Percentiles rank a stretch among this genome's conserved stretches.
These are phyloP conservation scores for Brassica hybrid DNA, from an alignment of 441 rosid genomes.

Conservation along the genomic window DNA sequence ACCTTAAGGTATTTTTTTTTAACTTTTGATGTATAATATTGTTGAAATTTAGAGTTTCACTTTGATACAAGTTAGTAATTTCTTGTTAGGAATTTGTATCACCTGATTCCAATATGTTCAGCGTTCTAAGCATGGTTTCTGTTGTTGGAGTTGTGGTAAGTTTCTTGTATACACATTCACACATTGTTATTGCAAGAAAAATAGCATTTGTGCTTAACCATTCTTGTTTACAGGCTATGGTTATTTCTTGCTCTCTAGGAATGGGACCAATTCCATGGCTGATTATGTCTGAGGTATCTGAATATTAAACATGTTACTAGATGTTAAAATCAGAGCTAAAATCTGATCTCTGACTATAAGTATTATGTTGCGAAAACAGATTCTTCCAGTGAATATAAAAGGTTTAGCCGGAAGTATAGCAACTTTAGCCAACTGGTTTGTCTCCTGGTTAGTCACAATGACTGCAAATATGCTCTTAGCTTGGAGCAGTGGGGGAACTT, in stretches of 20 bases:
- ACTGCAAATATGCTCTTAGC: slow-evolving; percentile 84
- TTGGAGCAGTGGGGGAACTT: slow-evolving; percentile 94
- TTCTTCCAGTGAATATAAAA: slow-evolving; percentile 84
- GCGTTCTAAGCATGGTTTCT: slow-evolving; percentile 66
- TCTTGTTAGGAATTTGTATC: slow-evolving; percentile 59
- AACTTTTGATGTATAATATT: background rate
- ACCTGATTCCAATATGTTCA: slow-evolving; percentile 56
- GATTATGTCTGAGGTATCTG: slow-evolving; percentile 95
- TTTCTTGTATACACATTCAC: slow-evolving; percentile 8
- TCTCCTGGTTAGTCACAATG: slow-evolving; percentile 67
- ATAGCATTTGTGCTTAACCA: background rate
- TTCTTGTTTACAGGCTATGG: slow-evolving; percentile 61
- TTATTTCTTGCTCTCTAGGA: slow-evolving; percentile 82
- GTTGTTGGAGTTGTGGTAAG: slow-evolving; percentile 93
- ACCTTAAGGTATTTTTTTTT: slow-evolving; percentile 51
- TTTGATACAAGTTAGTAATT: slow-evolving; percentile 1
- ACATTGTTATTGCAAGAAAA: slow-evolving; percentile 8
- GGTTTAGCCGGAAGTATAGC: slow-evolving; percentile 91
- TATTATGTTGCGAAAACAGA: slow-evolving; percentile 50
- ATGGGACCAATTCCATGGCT: slow-evolving; percentile 96
- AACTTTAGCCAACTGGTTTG: slow-evolving; percentile 72
- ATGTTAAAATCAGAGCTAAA: background rate
- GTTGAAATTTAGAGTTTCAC: slow-evolving; percentile 10
- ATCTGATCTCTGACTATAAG: background rate
- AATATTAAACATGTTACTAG: background rate